Evolutionary conservation across 2,329 filamentous ascomycete species (phyloP).

Genomic region (Epichloe sibirici): DNA sequence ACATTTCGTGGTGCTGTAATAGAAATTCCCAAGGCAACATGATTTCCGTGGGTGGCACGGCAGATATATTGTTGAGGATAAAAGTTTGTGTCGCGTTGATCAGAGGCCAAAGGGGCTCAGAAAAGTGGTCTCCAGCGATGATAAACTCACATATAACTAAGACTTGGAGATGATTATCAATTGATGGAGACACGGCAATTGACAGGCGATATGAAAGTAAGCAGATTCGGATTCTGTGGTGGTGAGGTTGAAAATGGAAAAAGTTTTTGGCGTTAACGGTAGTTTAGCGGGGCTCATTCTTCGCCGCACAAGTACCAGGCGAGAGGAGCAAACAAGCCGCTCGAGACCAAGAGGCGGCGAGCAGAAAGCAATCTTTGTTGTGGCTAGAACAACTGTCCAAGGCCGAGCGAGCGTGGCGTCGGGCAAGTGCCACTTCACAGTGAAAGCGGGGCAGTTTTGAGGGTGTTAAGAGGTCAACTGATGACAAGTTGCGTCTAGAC

Average conservation of each 20-base stretch:
- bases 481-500: neutral
- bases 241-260: conserved; percentile 12
- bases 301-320: conserved; percentile 1
- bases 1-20: neutral
- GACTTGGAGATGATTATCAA: neutral
- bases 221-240: conserved; percentile 1
- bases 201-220: conserved; percentile 4
- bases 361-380: neutral
- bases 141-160: conserved; percentile 1
- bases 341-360: conserved; percentile 1
- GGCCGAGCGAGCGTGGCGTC: conserved; percentile 2
- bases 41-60: neutral
- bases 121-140: neutral
- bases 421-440: neutral
- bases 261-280: conserved; percentile 14
- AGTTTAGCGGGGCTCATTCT: conserved; percentile 9
- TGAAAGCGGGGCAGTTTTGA: conserved; percentile 4
- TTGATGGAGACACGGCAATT: conserved; percentile 1
- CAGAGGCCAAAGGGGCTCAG: neutral
- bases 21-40: neutral
- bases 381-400: conserved; percentile 1
- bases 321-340: neutral
- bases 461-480: neutral
- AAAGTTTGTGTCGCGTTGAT: neutral
- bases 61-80: neutral